Base-by-base conservation (phyloP, 2,329 filamentous ascomycete genomes). In the Scleromitrula shiraiana region DNA sequence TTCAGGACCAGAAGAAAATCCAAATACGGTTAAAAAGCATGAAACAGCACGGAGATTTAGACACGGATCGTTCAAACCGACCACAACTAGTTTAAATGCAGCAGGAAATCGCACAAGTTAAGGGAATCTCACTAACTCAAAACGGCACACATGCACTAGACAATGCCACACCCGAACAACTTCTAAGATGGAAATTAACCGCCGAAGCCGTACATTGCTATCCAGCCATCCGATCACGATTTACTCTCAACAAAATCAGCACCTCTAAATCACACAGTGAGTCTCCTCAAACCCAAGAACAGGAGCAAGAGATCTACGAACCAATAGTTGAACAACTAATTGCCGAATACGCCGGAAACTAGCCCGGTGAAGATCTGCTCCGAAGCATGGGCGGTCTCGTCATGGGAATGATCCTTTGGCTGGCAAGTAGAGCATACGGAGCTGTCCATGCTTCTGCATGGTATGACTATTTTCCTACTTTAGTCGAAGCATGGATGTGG, bases 401-500 rank as follows among this genome's bases (percentile, higher is more conserved):
- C 2, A 49, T 54, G 19, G 50, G 53, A 3, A 50, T 53, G 20
- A 27, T 23, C 3, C 29, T 51, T 5, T 51, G 35, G 49, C 33
- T 29, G 22, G 49, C 42, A 5, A 50, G 35, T 35, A 43, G 51
- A n/a, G 48, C 50, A 5, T 56, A 51, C 24, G 48, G 50, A 4
- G 42, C 27, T 2, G 30, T 54, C 7, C 52, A 54, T 27, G 44
- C 47, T 30, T 45, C 50, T 0, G 51, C 52, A 3, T 56, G 47
- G 50, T 41, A 52, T n/a, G 46, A 52, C 4, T 47, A 52, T 19
- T 56, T 56, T 17, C 51, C 52, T 0, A 22, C 47, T 2, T 7
- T 20, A 3, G 17, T 50, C 3, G 46, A 55, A 19, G 15, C 14
- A 29, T 41, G 29, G 17, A 37, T 51, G 19, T 53, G 53, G 51